These are phyloP conservation scores for Uronychia binucleata DNA, from an alignment of 73 alveolate species.

Conservation along the genomic window DNA sequence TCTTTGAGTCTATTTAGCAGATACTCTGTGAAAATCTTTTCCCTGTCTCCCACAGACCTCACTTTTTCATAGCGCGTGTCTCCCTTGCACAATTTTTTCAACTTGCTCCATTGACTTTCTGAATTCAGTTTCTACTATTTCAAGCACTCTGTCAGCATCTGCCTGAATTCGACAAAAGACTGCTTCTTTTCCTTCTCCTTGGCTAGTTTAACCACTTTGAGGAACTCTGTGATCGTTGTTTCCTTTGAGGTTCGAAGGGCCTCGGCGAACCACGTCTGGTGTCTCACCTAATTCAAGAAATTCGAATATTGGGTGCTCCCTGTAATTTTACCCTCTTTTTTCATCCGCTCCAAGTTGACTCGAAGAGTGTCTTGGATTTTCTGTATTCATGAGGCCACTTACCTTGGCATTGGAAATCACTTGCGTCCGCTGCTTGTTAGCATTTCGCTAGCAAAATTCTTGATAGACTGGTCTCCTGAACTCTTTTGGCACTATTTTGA, in stretches of 20 bases:
- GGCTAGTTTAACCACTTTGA: background rate
- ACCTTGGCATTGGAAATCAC: background rate
- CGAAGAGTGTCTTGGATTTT: background rate
- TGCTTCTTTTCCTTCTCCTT: slow-evolving; percentile 6
- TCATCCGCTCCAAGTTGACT: background rate
- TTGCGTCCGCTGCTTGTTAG: slow-evolving; percentile 6
- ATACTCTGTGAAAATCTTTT: background rate
- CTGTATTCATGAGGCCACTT: background rate
- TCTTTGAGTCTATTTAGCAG: background rate
- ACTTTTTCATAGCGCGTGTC: slow-evolving; percentile 25
- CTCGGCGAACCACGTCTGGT: slow-evolving; percentile 6
- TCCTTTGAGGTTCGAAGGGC: slow-evolving; percentile 11
- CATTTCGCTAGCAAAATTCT: background rate
- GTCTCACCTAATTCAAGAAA: background rate
- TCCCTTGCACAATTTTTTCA: slow-evolving; percentile 3
- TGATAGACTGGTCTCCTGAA: slow-evolving; percentile 24
- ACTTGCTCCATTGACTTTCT: slow-evolving; percentile 14
- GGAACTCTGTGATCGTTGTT: slow-evolving; percentile 14
- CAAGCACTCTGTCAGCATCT: slow-evolving; percentile 10
- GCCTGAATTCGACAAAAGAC: slow-evolving; percentile 17
- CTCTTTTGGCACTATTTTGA: slow-evolving; percentile 15
- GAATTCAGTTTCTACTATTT: slow-evolving; percentile 20
- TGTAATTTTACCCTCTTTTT: background rate
- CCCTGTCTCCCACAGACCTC: background rate
- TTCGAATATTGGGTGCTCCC: slow-evolving; percentile 2